These are phyloP conservation scores for Priceomyces medius DNA, from an alignment of 805 yeast species.

Conservation along the genomic window DNA sequence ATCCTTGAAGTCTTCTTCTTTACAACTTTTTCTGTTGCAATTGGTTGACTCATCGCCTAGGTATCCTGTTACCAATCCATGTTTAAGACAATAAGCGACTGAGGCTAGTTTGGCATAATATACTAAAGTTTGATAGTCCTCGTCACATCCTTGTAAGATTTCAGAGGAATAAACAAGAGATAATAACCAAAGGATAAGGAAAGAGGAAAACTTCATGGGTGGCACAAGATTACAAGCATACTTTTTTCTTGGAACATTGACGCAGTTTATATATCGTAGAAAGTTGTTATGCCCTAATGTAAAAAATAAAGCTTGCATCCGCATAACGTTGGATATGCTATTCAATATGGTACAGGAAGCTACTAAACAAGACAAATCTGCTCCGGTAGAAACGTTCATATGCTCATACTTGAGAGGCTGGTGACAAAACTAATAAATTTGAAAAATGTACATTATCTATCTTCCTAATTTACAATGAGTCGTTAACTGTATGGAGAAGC, in stretches of 20 bases:
- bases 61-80: conserved; percentile 26
- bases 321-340: no score
- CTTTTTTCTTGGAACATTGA: not conserved
- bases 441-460: no score
- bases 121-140: conserved; percentile 22
- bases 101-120: conserved; percentile 36
- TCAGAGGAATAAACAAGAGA: not conserved
- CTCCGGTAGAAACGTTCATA: no score
- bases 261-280: no score
- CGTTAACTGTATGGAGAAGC: no score
- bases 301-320: no score
- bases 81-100: conserved; percentile 36
- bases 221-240: not conserved
- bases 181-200: not conserved
- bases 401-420: no score
- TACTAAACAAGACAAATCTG: no score
- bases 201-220: not conserved
- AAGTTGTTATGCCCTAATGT: not conserved
- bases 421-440: no score
- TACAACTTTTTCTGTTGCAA: conserved; percentile 29
- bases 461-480: no score
- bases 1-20: conserved; percentile 13
- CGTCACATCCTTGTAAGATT: conserved; percentile 3
- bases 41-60: conserved; percentile 19
- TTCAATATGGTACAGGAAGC: no score